phyloP scores from a whole-genome alignment of 306 rosid species.

The Amphicarpaea edgeworthii region DNA sequence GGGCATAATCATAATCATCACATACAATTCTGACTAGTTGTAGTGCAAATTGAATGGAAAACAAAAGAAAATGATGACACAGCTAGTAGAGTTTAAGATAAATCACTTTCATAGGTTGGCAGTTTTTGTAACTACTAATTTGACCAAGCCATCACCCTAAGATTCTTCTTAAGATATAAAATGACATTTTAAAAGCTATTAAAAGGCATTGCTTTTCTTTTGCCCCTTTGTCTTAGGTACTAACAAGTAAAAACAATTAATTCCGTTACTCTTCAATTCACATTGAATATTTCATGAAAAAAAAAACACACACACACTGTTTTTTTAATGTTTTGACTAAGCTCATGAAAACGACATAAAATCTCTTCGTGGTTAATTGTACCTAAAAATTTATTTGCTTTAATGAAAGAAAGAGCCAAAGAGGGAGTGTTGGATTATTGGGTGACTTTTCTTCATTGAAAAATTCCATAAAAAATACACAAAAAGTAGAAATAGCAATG shows the following conservation, averaged over 20 bases:
- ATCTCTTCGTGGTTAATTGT: neutral
- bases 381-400: neutral
- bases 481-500: neutral
- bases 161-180: conserved; percentile 22
- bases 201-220: neutral
- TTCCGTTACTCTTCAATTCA: neutral
- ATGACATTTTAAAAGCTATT: conserved; percentile 13
- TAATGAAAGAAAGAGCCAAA: neutral
- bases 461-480: neutral
- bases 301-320: neutral
- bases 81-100: neutral
- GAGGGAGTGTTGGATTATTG: neutral
- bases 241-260: neutral
- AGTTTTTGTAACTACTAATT: conserved; percentile 37
- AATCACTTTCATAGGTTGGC: conserved; percentile 41
- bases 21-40: conserved; percentile 15
- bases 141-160: conserved; percentile 42
- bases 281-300: neutral
- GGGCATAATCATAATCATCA: conserved; percentile 20
- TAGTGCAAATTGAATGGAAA: conserved; percentile 30
- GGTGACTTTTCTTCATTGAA: conserved; percentile 7
- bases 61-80: neutral
- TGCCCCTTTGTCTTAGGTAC: neutral
- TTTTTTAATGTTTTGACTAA: conserved; percentile 8
- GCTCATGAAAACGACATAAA: conserved; percentile 7